Conservation (phyloP, 78 protist genomes). For the Dictyostelium purpureum region DNA sequence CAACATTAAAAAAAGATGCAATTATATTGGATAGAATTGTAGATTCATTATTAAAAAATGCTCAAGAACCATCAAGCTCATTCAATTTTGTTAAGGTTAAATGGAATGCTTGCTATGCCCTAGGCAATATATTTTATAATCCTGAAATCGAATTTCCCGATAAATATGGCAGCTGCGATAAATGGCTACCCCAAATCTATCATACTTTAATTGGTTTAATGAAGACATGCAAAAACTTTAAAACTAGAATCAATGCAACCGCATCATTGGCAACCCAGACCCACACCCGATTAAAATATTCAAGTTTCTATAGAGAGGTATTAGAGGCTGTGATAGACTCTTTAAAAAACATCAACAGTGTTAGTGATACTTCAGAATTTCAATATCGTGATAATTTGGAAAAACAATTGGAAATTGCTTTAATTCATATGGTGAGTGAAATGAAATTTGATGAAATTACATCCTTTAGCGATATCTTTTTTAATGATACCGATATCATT, state of each 20-base stretch:
- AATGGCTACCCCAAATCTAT: constrained; percentile 53
- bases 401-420: constrained; percentile 54
- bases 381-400: constrained; percentile 66
- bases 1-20: background rate
- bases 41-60: constrained; percentile 43
- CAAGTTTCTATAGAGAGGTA: background rate
- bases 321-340: constrained; percentile 12
- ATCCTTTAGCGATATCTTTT: background rate
- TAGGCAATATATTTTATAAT: constrained; percentile 69
- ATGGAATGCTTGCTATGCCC: constrained; percentile 78
- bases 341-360: constrained; percentile 24
- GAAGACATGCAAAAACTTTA: constrained; percentile 52
- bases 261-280: constrained; percentile 37
- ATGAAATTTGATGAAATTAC: constrained; percentile 22
- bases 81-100: constrained; percentile 77
- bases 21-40: constrained; percentile 41
- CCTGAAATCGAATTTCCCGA: constrained; percentile 32
- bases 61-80: constrained; percentile 58
- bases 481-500: background rate
- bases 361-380: constrained; percentile 41
- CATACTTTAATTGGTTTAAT: constrained; percentile 9
- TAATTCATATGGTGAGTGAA: constrained; percentile 50
- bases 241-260: constrained; percentile 67
- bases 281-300: constrained; percentile 36
- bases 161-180: background rate